Conservation (phyloP, 208 protist genomes). For the Zelonia costaricensis region DNA sequence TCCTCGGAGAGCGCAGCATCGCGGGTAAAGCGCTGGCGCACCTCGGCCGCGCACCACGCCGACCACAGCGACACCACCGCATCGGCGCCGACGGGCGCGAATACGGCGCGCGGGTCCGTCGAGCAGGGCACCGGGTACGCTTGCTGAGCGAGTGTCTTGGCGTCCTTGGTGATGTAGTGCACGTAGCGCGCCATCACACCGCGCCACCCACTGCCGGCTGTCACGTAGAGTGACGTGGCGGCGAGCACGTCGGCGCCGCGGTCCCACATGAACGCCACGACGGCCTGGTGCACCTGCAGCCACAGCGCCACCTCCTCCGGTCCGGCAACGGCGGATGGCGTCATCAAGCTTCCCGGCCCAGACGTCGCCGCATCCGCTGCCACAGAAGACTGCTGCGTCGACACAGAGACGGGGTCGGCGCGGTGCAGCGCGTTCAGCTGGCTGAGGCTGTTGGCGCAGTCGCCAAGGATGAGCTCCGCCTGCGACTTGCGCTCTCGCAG, state of each 20-base stretch:
- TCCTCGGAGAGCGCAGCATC: not conserved
- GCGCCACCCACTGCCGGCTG: slow-evolving; percentile 3
- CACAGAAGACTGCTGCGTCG: not conserved
- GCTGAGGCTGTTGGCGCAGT: slow-evolving; percentile 6
- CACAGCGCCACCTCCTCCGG: slow-evolving; percentile 3
- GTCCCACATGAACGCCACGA: slow-evolving; percentile 4
- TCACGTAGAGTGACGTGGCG: slow-evolving; percentile 1
- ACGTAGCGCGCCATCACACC: slow-evolving; percentile 5
- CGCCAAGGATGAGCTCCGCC: slow-evolving; percentile 19
- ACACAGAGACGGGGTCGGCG: not conserved
- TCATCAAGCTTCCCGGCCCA: not conserved
- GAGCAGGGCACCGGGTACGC: slow-evolving; percentile 18
- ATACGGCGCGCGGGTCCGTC: slow-evolving; percentile 13
- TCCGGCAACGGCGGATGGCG: not conserved
- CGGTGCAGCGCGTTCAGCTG: not conserved
- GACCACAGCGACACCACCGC: slow-evolving; percentile 1
- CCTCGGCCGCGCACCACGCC: not conserved
- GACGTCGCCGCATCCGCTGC: not conserved
- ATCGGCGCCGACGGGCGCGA: slow-evolving; percentile 3
- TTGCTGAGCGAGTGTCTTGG: not conserved
- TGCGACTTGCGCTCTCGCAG: not conserved
- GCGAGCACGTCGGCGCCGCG: not conserved
- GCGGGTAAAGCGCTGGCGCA: too few species aligned
- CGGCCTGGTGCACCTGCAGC: slow-evolving; percentile 16
- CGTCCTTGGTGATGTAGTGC: not conserved